phyloP scores from a whole-genome alignment of 129 eudicot genomes.

The Lactuca saligna region DNA sequence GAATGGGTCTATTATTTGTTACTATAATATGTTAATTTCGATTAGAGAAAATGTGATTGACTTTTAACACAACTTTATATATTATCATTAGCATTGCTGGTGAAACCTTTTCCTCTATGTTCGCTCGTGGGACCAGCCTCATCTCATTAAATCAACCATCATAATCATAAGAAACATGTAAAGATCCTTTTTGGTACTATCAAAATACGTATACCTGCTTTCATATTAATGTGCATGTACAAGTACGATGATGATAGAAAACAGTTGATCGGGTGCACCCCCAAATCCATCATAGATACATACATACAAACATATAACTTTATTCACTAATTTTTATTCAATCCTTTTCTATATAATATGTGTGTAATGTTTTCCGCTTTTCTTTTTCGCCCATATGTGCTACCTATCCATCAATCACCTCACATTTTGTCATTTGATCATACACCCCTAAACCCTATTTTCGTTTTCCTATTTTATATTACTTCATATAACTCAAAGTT shows the following conservation, averaged over 20 bases:
- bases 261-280: constrained; percentile 19
- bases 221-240: background rate
- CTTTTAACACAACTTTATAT: constrained; percentile 28
- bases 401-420: constrained; percentile 32
- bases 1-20: background rate
- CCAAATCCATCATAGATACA: constrained; percentile 40
- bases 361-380: constrained; percentile 32
- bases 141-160: constrained; percentile 15
- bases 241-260: constrained; percentile 14
- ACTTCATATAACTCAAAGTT: background rate
- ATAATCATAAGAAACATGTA: constrained; percentile 1
- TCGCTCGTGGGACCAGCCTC: constrained; percentile 18
- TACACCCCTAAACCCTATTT: constrained; percentile 26
- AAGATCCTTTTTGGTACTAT: background rate
- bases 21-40: background rate
- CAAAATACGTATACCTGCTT: background rate
- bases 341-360: constrained; percentile 39
- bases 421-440: constrained; percentile 16
- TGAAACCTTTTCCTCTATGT: constrained; percentile 22
- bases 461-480: constrained; percentile 12
- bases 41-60: constrained; percentile 22
- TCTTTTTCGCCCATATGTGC: constrained; percentile 14
- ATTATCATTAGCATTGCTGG: constrained; percentile 19
- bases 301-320: constrained; percentile 37
- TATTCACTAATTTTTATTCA: constrained; percentile 36